These are phyloP conservation scores for Fusarium nelsonii DNA, from an alignment of 2,329 filamentous ascomycete genomes.

Conservation along the genomic window DNA sequence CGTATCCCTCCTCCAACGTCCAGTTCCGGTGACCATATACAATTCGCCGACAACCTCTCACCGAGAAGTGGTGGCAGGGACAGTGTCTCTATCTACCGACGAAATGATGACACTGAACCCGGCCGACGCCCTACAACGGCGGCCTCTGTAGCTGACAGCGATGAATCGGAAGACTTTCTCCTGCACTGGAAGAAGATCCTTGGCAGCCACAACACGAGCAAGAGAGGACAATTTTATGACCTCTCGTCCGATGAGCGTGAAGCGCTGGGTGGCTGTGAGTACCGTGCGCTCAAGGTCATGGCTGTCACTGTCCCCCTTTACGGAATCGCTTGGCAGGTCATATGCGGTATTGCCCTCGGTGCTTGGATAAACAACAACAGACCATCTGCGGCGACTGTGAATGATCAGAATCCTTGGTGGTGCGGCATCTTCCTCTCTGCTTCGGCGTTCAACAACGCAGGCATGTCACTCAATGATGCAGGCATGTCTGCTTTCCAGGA, in stretches of 20 bases:
- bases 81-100: constrained; percentile 40
- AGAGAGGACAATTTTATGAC: constrained; percentile 68
- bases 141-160: constrained; percentile 33
- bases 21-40: constrained; percentile 36
- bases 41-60: constrained; percentile 28
- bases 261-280: constrained; percentile 72
- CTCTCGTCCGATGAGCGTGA: constrained; percentile 66
- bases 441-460: constrained; percentile 78
- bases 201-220: constrained; percentile 56
- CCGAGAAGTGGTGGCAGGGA: constrained; percentile 19
- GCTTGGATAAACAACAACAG: constrained; percentile 70
- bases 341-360: constrained; percentile 70
- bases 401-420: constrained; percentile 76
- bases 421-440: constrained; percentile 75
- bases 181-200: constrained; percentile 53
- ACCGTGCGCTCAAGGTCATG: constrained; percentile 71
- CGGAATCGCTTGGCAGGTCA: constrained; percentile 68
- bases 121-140: constrained; percentile 43
- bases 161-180: constrained; percentile 48
- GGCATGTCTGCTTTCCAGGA: constrained; percentile 73
- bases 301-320: constrained; percentile 71
- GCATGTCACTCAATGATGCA: constrained; percentile 74
- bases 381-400: constrained; percentile 61
- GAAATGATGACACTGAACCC: constrained; percentile 23
- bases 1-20: constrained; percentile 29